These are phyloP conservation scores for Phytopythium aichiense DNA, from an alignment of 352 stramenopile genomes.

Conservation along the genomic window DNA sequence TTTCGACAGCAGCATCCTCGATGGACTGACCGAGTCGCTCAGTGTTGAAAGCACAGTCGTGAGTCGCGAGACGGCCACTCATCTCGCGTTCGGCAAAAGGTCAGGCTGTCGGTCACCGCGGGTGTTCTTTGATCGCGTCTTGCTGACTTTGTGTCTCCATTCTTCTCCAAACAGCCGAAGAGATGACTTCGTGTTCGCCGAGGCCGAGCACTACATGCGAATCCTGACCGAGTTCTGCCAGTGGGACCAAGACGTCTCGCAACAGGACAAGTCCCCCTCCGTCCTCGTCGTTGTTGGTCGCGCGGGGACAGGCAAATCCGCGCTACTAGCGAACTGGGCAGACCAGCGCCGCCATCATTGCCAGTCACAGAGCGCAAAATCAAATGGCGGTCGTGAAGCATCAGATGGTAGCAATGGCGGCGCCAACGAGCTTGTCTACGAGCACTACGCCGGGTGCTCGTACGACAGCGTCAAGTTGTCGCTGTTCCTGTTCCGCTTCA, in stretches of 20 bases:
- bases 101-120: slow-evolving; percentile 3
- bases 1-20: slow-evolving; percentile 20
- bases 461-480: slow-evolving; percentile 84
- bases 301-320: slow-evolving; percentile 68
- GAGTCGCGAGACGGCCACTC: slow-evolving; percentile 66
- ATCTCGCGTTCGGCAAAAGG: slow-evolving; percentile 69
- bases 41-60: slow-evolving; percentile 63
- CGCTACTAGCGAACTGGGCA: slow-evolving; percentile 74
- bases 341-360: slow-evolving; percentile 24
- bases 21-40: slow-evolving; percentile 9
- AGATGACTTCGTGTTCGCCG: slow-evolving; percentile 62
- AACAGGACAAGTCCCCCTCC: slow-evolving; percentile 20
- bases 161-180: slow-evolving; percentile 31
- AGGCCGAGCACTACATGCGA: slow-evolving; percentile 55
- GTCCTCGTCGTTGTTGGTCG: slow-evolving; percentile 60
- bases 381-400: neutral
- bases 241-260: slow-evolving; percentile 20
- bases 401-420: neutral
- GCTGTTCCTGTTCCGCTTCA: slow-evolving; percentile 78
- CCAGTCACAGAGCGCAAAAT: neutral
- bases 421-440: slow-evolving; percentile 64
- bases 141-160: neutral
- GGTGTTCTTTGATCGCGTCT: neutral
- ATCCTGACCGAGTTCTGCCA: slow-evolving; percentile 73
- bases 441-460: slow-evolving; percentile 77